Base-by-base conservation (phyloP, 495 filamentous ascomycete genomes). In the Talaromyces stipitatus region DNA sequence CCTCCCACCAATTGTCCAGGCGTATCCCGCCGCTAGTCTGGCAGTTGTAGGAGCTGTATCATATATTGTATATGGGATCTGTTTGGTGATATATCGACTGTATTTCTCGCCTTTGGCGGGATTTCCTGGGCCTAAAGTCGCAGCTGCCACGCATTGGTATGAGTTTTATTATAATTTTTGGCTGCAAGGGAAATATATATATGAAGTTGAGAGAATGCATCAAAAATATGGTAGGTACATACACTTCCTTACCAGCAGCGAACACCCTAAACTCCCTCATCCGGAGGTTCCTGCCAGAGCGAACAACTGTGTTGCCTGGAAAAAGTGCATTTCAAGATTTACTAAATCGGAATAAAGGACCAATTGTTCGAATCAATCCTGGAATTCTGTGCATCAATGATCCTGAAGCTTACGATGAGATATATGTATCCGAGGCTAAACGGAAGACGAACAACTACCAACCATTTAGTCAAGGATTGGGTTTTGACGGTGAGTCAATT, bases 111-210 rank as follows among this genome's bases (percentile, higher is more conserved):
- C 77, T 3, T 41, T 80, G 14, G 57, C 70, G 12, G 52, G 58
- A 4, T 67, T 78, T 47, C 77, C 77, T 3, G 80, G 81, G 0
- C 78, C 78, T 1, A 74, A 66, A 26, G 57, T 83, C 1, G 81
- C 83, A 0, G 84, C 81, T 0, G 36, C 73, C 0, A 82, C 75
- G 0, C 36, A 57, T 22, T 71, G 61, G 55, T 81, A 82, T 55
- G 78, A 85, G 58, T 73, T 70, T 36, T 81, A 80, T 58, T 80
- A 69, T 57, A 72, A 83, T 58, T 61, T 72, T 18, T 55, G 78
- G 16, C 60, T 66, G 26, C 38, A 62, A 18, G 78, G 72, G 2
- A 62, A 53, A 51, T 77, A 71, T 53, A 67, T 65, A 2, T 77
- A 72, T 30, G 62, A 75, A 57, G 73, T 80, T 57, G 61, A 63